These are phyloP conservation scores for Heracleum sosnowskyi DNA, from an alignment of 129 eudicot species.

Conservation along the genomic window DNA sequence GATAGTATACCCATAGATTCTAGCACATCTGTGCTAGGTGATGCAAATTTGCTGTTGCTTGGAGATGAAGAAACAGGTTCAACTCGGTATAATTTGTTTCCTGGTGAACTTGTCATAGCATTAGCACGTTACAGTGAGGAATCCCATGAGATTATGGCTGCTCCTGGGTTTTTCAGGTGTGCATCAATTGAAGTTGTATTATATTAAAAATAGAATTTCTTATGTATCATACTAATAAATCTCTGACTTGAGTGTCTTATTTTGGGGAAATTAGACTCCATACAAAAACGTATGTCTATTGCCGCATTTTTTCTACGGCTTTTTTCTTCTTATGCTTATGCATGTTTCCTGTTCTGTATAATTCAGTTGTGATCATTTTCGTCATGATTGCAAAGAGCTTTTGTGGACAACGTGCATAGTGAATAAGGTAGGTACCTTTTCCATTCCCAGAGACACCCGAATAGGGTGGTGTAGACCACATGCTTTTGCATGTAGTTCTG, in stretches of 20 bases:
- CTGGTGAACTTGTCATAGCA: neutral
- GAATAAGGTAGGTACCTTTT: neutral
- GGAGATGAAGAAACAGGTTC: neutral
- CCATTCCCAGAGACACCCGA: neutral
- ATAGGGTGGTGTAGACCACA: neutral
- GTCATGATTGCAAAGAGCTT: neutral
- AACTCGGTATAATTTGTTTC: slow-evolving; percentile 1
- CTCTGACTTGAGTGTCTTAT: neutral
- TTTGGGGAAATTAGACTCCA: neutral
- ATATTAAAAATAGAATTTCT: neutral
- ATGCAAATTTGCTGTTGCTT: neutral
- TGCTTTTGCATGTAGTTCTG: neutral
- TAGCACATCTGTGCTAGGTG: neutral
- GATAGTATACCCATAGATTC: neutral
- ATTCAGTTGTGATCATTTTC: neutral
- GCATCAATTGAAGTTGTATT: neutral
- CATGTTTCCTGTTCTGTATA: neutral
- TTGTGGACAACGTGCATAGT: neutral
- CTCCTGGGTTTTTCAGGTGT: neutral
- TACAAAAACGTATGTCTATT: neutral
- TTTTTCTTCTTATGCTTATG: neutral
- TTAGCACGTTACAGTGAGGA: neutral
- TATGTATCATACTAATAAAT: neutral
- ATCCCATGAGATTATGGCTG: neutral
- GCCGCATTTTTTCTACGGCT: neutral